Evolutionary conservation across 495 filamentous ascomycete genomes (phyloP).

Genomic region (Penicillium soppii): DNA sequence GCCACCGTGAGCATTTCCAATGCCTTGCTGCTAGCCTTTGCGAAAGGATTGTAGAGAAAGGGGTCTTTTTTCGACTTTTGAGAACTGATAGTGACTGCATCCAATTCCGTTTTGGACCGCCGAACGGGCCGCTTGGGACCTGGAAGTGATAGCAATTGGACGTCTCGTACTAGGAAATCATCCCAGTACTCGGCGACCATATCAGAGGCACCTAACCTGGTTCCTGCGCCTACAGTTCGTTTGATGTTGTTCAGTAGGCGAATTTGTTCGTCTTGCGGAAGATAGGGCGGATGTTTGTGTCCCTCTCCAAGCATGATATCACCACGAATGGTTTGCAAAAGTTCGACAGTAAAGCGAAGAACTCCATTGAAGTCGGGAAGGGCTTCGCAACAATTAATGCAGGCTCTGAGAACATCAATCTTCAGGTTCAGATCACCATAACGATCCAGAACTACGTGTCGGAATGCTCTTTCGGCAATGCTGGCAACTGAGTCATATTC

Average conservation of each 20-base stretch:
- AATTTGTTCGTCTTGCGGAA: conserved; percentile 81
- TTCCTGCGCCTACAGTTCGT: conserved; percentile 73
- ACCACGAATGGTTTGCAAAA: conserved; percentile 73
- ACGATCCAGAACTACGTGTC: conserved; percentile 37
- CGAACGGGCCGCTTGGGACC: conserved; percentile 61
- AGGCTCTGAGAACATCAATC: conserved; percentile 76
- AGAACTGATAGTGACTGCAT: conserved; percentile 53
- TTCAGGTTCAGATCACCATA: conserved; percentile 63
- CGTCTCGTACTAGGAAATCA: conserved; percentile 82
- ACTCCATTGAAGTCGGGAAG: conserved; percentile 89
- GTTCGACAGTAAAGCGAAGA: conserved; percentile 76
- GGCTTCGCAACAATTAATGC: conserved; percentile 90
- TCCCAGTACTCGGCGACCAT: conserved; percentile 92
- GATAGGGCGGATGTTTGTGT: conserved; percentile 51
- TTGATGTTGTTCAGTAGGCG: conserved; percentile 78
- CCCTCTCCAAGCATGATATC: conserved; percentile 66
- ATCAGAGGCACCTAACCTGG: conserved; percentile 65
- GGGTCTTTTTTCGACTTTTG: conserved; percentile 66
- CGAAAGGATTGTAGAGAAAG: conserved; percentile 90
- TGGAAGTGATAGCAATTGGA: conserved; percentile 61
- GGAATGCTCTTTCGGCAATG: conserved; percentile 44
- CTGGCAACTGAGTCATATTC: conserved; percentile 45
- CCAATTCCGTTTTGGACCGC: conserved; percentile 69
- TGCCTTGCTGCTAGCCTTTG: conserved; percentile 60
- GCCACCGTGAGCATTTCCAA: conserved; percentile 70